A percentile compares a stretch with the other conserved stretches of the same genome.
Conservation (phyloP, 192 early-diverging fungal species). For the Phlyctochytrium arcticum region DNA sequence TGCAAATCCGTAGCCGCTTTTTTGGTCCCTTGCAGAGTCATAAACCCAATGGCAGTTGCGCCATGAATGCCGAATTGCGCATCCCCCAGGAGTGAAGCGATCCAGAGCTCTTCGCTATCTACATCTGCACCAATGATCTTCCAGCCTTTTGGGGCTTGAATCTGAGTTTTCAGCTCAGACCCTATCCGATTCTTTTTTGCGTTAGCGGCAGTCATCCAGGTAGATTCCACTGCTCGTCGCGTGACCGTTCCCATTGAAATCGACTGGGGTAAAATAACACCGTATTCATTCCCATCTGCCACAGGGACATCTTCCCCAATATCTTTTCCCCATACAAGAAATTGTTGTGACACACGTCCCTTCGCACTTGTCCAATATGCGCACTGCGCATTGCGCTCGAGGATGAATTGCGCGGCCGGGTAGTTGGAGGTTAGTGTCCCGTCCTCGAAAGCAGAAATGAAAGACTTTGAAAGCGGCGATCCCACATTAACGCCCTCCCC, state of each 20-base stretch:
- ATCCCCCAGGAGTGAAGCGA: constrained; percentile 89
- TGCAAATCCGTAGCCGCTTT: constrained; percentile 84
- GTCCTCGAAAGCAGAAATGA: constrained; percentile 73
- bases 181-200: constrained; percentile 85
- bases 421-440: constrained; percentile 72
- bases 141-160: constrained; percentile 79
- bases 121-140: constrained; percentile 95
- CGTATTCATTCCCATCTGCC: constrained; percentile 26
- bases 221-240: constrained; percentile 82
- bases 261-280: constrained; percentile 86
- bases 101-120: constrained; percentile 96
- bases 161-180: constrained; percentile 86
- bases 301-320: neutral
- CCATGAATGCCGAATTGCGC: constrained; percentile 91
- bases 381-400: constrained; percentile 71
- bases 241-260: constrained; percentile 97
- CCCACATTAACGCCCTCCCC: constrained; percentile 76
- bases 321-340: constrained; percentile 70
- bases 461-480: constrained; percentile 83
- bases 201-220: constrained; percentile 96
- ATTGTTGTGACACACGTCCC: constrained; percentile 76
- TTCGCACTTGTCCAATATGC: constrained; percentile 89
- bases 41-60: constrained; percentile 90
- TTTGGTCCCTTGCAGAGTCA: constrained; percentile 96
- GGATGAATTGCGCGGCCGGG: constrained; percentile 67